Conservation (phyloP, 306 rosid genomes). For the Glycine latifolia region DNA sequence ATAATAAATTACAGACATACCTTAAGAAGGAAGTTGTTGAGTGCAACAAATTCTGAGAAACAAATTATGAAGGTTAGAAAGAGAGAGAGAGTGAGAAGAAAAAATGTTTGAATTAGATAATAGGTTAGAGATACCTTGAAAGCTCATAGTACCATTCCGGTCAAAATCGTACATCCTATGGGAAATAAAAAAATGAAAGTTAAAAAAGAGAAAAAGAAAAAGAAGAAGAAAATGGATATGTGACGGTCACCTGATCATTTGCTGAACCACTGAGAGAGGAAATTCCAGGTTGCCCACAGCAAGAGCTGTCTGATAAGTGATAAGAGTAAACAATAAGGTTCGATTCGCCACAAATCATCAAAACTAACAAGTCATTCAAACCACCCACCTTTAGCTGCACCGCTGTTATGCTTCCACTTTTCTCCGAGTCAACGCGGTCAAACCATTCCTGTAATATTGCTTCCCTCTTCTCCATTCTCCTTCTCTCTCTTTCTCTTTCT, state of each 20-base stretch:
- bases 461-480: slow-evolving; percentile 59
- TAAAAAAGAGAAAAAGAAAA: background rate
- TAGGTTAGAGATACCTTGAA: slow-evolving; percentile 53
- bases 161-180: slow-evolving; percentile 91
- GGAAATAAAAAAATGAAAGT: background rate
- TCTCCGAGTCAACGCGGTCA: slow-evolving; percentile 78
- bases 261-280: slow-evolving; percentile 81
- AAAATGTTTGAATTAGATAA: background rate
- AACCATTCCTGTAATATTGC: slow-evolving; percentile 76
- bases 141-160: slow-evolving; percentile 89
- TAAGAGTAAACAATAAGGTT: background rate
- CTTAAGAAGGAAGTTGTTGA: slow-evolving; percentile 88
- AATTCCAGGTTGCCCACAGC: slow-evolving; percentile 86
- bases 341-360: background rate
- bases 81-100: slow-evolving; percentile 3
- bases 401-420: slow-evolving; percentile 70
- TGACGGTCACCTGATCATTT: slow-evolving; percentile 87
- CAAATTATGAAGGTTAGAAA: background rate
- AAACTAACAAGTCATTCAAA: no score
- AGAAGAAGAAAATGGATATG: background rate
- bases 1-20: slow-evolving; percentile 37
- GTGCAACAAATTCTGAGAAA: slow-evolving; percentile 75
- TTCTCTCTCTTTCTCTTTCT: background rate
- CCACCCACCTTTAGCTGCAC: slow-evolving; percentile 72
- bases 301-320: slow-evolving; percentile 66